Evolutionary conservation across 768 basidiomycete species (phyloP).

Genomic region (Naganishia kalamii): DNA sequence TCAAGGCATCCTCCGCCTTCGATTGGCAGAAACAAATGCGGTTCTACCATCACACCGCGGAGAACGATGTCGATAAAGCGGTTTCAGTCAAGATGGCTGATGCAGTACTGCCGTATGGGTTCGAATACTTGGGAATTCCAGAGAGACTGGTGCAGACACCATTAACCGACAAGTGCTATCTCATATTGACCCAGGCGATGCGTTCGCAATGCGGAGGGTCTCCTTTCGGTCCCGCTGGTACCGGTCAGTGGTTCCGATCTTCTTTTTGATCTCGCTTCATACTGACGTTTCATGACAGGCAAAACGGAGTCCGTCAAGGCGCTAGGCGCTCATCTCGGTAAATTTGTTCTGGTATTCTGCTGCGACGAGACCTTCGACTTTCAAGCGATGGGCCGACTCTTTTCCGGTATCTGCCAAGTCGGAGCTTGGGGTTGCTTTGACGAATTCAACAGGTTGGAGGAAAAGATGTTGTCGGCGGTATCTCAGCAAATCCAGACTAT

Average conservation of each 20-base stretch:
- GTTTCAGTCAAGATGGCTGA: constrained; percentile 78
- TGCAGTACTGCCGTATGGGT: constrained; percentile 90
- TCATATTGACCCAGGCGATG: constrained; percentile 91
- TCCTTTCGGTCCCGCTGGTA: constrained; percentile 97
- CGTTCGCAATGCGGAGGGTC: constrained; percentile 92
- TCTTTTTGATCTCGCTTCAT: neutral
- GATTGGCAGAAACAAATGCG: constrained; percentile 98
- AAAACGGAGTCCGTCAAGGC: constrained; percentile 99
- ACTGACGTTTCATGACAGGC: constrained; percentile 51
- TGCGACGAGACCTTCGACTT: constrained; percentile 99
- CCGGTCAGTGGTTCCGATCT: constrained; percentile 56
- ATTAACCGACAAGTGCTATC: constrained; percentile 90
- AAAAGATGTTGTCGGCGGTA: constrained; percentile 93
- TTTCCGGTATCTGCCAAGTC: constrained; percentile 96
- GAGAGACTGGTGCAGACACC: constrained; percentile 98
- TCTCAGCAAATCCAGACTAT: constrained; percentile 99
- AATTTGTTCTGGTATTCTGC: constrained; percentile 99
- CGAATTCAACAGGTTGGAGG: constrained; percentile 78
- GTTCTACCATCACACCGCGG: constrained; percentile 72
- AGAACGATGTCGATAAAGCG: constrained; percentile 72
- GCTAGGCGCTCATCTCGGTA: constrained; percentile 89
- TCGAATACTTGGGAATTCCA: constrained; percentile 96
- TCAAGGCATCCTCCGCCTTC: constrained; percentile 65
- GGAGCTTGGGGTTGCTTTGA: constrained; percentile 82
- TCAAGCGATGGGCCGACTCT: constrained; percentile 99